A percentile compares a stretch with the other conserved stretches of the same genome.
These are phyloP conservation scores for Entomortierella chlamydospora DNA, from an alignment of 192 early-diverging fungal genomes.

Conservation along the genomic window DNA sequence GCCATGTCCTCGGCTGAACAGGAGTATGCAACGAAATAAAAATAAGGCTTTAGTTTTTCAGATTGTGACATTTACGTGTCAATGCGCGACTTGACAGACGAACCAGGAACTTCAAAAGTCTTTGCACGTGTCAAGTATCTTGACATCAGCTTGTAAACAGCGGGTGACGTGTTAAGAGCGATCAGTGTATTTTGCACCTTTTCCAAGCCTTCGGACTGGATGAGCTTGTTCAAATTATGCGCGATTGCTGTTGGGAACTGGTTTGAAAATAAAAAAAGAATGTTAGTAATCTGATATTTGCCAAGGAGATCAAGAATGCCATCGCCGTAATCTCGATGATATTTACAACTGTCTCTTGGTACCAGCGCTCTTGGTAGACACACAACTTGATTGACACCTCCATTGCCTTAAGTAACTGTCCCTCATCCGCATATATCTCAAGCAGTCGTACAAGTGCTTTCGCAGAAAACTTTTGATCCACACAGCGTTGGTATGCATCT, in stretches of 20 bases:
- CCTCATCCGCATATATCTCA: constrained; percentile 82
- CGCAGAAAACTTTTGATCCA: constrained; percentile 92
- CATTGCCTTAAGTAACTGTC: constrained; percentile 84
- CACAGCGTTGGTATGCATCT: constrained; percentile 88
- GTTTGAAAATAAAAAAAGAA: not conserved
- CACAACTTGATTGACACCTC: constrained; percentile 85
- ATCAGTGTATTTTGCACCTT: constrained; percentile 94
- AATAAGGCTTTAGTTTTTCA: too few relatives aligned
- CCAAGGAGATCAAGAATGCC: too few relatives aligned
- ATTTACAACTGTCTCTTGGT: constrained; percentile 88
- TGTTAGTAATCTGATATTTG: too few relatives aligned
- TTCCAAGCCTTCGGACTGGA: constrained; percentile 87
- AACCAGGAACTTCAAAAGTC: constrained; percentile 78
- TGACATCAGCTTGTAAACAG: constrained; percentile 82
- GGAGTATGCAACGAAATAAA: too few relatives aligned
- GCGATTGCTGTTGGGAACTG: constrained; percentile 92
- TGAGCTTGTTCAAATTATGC: constrained; percentile 86
- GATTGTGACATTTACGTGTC: not conserved
- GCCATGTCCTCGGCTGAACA: too few relatives aligned
- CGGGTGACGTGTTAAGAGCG: constrained; percentile 85
- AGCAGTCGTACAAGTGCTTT: constrained; percentile 91
- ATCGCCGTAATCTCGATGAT: too few relatives aligned
- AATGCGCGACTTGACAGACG: constrained; percentile 1
- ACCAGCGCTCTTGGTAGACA: constrained; percentile 90
- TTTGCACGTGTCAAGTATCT: constrained; percentile 76